These are phyloP conservation scores for Rutstroemia sp. DNA, from an alignment of 2,329 filamentous ascomycete species.

Conservation along the genomic window DNA sequence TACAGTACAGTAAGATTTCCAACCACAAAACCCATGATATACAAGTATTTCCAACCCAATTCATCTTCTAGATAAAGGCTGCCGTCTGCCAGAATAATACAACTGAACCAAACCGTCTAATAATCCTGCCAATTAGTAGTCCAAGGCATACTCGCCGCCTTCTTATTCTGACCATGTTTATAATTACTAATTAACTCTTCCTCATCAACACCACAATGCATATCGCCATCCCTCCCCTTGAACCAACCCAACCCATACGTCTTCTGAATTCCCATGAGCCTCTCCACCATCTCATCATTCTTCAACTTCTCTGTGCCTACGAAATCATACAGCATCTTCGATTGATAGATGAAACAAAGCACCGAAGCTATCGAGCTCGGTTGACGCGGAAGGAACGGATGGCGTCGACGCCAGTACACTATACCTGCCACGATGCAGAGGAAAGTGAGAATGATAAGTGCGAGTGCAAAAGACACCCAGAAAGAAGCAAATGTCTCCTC, in stretches of 20 bases:
- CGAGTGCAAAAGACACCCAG: slow-evolving; percentile 55
- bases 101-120: slow-evolving; percentile 4
- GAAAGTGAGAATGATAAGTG: slow-evolving; percentile 50
- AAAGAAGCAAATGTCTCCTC: slow-evolving; percentile 58
- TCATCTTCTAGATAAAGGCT: not conserved
- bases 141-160: slow-evolving; percentile 27
- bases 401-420: slow-evolving; percentile 55
- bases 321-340: slow-evolving; percentile 72
- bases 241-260: slow-evolving; percentile 76
- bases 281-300: slow-evolving; percentile 52
- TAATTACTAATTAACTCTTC: slow-evolving; percentile 62
- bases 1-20: too few species aligned
- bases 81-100: too few species aligned
- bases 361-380: slow-evolving; percentile 72
- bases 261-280: slow-evolving; percentile 53
- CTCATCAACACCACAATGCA: slow-evolving; percentile 71
- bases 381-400: slow-evolving; percentile 69
- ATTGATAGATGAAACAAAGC: slow-evolving; percentile 72
- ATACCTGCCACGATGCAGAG: slow-evolving; percentile 51
- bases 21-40: not conserved
- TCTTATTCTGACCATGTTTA: slow-evolving; percentile 41
- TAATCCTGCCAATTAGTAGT: slow-evolving; percentile 25
- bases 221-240: slow-evolving; percentile 60
- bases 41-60: not conserved
- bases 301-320: slow-evolving; percentile 54